Conservation (phyloP, 83 land plant species). For the Thuja plicata region DNA sequence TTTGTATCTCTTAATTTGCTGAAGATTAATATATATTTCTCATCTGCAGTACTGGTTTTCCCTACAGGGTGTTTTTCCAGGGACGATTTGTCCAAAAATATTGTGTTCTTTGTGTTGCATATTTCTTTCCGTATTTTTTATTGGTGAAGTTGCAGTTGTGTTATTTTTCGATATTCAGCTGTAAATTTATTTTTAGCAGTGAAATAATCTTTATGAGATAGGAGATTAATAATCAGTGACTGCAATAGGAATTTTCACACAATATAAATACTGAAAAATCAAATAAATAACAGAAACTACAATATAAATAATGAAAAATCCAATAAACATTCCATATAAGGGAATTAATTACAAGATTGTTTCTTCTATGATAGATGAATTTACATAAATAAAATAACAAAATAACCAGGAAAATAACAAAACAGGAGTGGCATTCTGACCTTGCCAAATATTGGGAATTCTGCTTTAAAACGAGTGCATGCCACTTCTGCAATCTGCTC, state of each 20-base stretch:
- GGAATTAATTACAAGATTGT: neutral
- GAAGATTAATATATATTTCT: too few species aligned
- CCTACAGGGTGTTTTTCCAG: too few species aligned
- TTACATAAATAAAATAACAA: neutral
- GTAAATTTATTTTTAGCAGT: too few species aligned
- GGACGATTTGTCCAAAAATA: too few species aligned
- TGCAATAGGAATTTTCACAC: too few species aligned
- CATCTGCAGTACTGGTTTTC: too few species aligned
- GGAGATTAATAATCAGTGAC: too few species aligned
- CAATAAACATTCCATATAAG: neutral
- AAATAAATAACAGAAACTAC: neutral
- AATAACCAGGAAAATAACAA: neutral
- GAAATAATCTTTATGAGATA: too few species aligned
- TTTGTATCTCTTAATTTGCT: too few species aligned
- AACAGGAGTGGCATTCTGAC: neutral
- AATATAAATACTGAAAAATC: neutral
- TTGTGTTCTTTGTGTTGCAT: too few species aligned
- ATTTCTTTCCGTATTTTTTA: too few species aligned
- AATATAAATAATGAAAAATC: neutral
- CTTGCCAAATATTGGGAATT: slow-evolving; percentile 60
- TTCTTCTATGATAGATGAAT: neutral
- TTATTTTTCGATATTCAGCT: too few species aligned
- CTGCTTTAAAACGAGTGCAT: slow-evolving; percentile 62
- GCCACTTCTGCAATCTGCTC: slow-evolving; percentile 55
- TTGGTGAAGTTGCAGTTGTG: slow-evolving; percentile 81